phyloP scores from a whole-genome alignment of 768 basidiomycete species.

The Rhizopogon vulgaris region DNA sequence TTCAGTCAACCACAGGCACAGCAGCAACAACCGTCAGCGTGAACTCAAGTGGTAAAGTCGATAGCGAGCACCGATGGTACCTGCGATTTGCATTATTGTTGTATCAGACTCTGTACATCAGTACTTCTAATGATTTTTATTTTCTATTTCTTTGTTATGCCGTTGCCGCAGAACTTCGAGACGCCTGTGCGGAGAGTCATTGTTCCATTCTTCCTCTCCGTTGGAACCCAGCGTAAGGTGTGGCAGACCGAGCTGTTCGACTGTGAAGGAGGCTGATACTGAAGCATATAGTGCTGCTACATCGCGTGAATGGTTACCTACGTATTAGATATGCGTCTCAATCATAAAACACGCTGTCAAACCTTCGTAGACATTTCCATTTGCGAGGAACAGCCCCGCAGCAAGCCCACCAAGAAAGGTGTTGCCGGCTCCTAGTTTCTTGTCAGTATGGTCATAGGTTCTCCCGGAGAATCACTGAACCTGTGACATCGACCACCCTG shows the following conservation, averaged over 20 bases:
- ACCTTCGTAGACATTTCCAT: conserved; percentile 67
- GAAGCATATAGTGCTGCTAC: conserved; percentile 69
- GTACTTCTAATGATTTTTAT: conserved; percentile 28
- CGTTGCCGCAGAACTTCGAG: conserved; percentile 46
- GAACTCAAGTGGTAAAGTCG: neutral
- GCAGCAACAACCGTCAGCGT: conserved; percentile 11
- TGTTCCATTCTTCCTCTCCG: conserved; percentile 55
- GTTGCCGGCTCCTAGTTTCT: conserved; percentile 75
- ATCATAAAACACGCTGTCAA: conserved; percentile 13
- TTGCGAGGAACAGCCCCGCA: conserved; percentile 55
- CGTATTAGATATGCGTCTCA: conserved; percentile 8
- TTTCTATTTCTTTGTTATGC: conserved; percentile 25
- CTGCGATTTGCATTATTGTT: conserved; percentile 10
- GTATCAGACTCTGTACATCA: conserved; percentile 13
- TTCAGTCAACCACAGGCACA: conserved; percentile 60
- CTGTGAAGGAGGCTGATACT: conserved; percentile 75
- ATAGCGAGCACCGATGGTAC: conserved; percentile 2
- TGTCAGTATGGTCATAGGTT: neutral
- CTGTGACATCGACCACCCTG: conserved; percentile 78
- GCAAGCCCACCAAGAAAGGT: conserved; percentile 80
- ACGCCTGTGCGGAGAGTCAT: conserved; percentile 54
- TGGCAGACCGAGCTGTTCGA: conserved; percentile 81
- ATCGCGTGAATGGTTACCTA: conserved; percentile 1
- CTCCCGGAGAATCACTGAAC: conserved; percentile 27
- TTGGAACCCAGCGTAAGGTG: conserved; percentile 27